phyloP scores from a whole-genome alignment of 495 filamentous ascomycete species.

The Penicillium egyptiacum region DNA sequence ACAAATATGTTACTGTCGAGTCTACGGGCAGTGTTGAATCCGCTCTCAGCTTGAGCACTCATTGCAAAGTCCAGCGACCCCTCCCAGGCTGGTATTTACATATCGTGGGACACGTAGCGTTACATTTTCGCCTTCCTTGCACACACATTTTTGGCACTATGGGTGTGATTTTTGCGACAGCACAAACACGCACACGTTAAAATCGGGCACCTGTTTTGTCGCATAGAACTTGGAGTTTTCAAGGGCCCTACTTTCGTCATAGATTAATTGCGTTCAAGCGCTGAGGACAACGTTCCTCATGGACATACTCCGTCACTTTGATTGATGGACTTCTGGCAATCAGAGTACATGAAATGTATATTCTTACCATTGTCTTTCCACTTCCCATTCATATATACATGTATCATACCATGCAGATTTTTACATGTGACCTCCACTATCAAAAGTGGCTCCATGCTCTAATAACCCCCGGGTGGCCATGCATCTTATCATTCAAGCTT shows the following conservation, averaged over 20 bases:
- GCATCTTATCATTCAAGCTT: neutral
- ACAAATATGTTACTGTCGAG: constrained; percentile 50
- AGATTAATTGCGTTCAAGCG: constrained; percentile 16
- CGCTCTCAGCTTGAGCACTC: neutral
- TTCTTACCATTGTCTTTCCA: neutral
- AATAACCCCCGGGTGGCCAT: neutral
- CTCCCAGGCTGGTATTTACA: neutral
- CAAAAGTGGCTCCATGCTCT: neutral
- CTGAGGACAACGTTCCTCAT: neutral
- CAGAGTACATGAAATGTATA: constrained; percentile 1
- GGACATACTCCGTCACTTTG: neutral
- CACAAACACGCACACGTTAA: neutral
- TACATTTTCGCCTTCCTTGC: neutral
- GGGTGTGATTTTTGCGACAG: neutral
- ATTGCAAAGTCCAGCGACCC: neutral
- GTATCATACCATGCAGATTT: neutral
- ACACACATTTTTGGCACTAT: neutral
- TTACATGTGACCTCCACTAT: neutral
- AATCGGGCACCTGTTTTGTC: neutral
- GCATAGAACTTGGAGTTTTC: constrained; percentile 6
- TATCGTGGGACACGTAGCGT: neutral
- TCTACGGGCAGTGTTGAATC: constrained; percentile 47
- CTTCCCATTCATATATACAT: neutral
- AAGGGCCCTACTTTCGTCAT: neutral
- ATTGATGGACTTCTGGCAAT: neutral